These are phyloP conservation scores for Cruciata laevipes DNA, from an alignment of 257 asterid species.

Conservation along the genomic window DNA sequence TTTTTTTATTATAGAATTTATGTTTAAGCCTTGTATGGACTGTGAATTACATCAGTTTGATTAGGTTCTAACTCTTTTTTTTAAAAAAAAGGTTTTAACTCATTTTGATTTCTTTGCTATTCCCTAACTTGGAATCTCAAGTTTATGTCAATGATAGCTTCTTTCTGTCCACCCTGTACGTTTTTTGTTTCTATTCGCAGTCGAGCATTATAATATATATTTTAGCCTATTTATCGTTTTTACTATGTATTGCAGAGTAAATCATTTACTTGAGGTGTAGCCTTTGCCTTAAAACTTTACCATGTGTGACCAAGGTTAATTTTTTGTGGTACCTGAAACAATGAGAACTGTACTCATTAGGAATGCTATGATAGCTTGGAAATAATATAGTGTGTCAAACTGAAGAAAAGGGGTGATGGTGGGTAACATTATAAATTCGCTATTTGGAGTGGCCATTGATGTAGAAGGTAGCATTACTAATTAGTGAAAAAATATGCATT, in stretches of 20 bases:
- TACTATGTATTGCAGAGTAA: too few relatives aligned
- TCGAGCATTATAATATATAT: too few relatives aligned
- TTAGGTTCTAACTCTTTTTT: too few relatives aligned
- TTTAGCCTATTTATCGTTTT: too few relatives aligned
- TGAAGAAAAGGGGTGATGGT: neutral
- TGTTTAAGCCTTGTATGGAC: neutral
- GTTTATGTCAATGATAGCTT: neutral
- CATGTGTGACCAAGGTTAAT: neutral
- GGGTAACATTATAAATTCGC: too few relatives aligned
- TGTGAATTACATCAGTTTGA: too few relatives aligned
- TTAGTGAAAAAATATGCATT: too few relatives aligned
- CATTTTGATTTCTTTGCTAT: neutral
- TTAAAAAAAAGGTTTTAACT: too few relatives aligned
- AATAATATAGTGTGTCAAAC: neutral
- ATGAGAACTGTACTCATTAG: neutral
- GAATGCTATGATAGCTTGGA: neutral
- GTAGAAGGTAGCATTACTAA: neutral
- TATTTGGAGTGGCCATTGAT: too few relatives aligned
- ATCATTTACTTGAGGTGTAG: neutral
- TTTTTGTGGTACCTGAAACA: neutral
- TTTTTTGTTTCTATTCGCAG: neutral
- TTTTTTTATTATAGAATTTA: neutral
- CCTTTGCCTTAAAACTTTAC: neutral
- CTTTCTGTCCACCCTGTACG: neutral
- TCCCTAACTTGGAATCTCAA: neutral